Conservation (phyloP, 2,329 filamentous ascomycete genomes). For the Arthrocladium fulminans region DNA sequence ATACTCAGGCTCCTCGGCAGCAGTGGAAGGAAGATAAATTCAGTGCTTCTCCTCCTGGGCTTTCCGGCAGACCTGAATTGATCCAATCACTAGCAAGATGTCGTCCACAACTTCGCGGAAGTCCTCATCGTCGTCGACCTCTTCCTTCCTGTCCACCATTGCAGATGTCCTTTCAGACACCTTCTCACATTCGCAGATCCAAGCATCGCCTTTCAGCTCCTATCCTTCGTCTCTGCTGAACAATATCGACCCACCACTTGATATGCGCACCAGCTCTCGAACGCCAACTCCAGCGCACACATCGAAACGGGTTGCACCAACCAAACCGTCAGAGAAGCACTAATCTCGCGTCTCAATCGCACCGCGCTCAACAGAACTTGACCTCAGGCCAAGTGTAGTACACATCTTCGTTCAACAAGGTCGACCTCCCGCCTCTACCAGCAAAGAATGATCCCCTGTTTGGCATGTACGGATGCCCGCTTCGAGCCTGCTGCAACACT, state of each 20-base stretch:
- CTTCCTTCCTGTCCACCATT: slow-evolving; percentile 2
- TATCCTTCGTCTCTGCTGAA: slow-evolving; percentile 1
- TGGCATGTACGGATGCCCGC: slow-evolving; percentile 78
- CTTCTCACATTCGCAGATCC: slow-evolving; percentile 5
- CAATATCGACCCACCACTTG: slow-evolving; percentile 2
- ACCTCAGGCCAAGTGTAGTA: slow-evolving; percentile 51
- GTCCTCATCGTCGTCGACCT: not conserved
- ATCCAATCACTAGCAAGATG: not conserved
- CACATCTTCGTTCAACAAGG: slow-evolving; percentile 54
- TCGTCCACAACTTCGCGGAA: not conserved
- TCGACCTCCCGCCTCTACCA: slow-evolving; percentile 58
- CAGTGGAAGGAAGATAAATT: not conserved
- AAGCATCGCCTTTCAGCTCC: slow-evolving; percentile 4
- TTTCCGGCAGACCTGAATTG: not conserved
- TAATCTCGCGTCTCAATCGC: not conserved
- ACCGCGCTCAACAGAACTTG: slow-evolving; percentile 46
- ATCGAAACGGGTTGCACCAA: not conserved
- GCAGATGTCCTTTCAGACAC: not conserved
- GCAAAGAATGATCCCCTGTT: slow-evolving; percentile 59
- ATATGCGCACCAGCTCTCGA: not conserved
- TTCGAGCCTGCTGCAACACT: slow-evolving; percentile 59
- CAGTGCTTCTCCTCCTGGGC: not conserved
- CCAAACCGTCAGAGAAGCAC: not conserved
- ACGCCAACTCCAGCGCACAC: not conserved
- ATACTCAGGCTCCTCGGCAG: not conserved